These are phyloP conservation scores for Escallonia herrerae DNA, from an alignment of 129 eudicot species.

Conservation along the genomic window DNA sequence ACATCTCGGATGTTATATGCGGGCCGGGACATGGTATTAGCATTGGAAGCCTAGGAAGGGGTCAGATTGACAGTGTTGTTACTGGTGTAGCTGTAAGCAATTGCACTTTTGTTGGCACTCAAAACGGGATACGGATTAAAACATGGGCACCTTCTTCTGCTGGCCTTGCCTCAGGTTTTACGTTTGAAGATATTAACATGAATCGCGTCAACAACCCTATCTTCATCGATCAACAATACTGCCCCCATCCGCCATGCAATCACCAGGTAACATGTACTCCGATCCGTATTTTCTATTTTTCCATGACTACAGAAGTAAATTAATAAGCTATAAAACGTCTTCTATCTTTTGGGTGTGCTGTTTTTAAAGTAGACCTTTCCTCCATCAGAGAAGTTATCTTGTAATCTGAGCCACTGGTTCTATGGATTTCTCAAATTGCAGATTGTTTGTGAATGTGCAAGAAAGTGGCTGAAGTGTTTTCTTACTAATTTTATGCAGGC, in stretches of 20 bases:
- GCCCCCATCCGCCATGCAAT: constrained; percentile 41
- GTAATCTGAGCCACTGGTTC: too few species aligned
- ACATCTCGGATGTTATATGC: constrained; percentile 34
- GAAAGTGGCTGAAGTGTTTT: too few species aligned
- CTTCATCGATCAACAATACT: constrained; percentile 66
- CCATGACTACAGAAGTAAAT: not conserved
- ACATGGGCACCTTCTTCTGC: constrained; percentile 51
- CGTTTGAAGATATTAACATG: constrained; percentile 41
- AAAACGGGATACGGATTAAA: constrained; percentile 70
- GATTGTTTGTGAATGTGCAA: too few species aligned
- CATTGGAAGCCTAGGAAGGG: constrained; percentile 68
- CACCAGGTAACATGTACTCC: constrained; percentile 26
- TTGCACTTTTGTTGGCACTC: constrained; percentile 37
- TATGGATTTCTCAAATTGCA: too few species aligned
- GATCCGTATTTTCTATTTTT: not conserved
- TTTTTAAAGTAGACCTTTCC: not conserved
- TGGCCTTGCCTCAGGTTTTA: constrained; percentile 33
- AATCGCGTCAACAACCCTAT: constrained; percentile 53
- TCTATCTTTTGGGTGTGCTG: too few species aligned
- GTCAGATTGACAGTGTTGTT: constrained; percentile 22
- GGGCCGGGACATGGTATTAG: constrained; percentile 94
- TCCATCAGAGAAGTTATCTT: not conserved
- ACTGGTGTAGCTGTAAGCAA: constrained; percentile 30
- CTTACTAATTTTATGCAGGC: constrained; percentile 11
- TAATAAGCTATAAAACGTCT: too few species aligned